Evolutionary conservation across 352 stramenopile genomes (phyloP), one percentile per base, ranked within the genome.

Genomic region (Pythium coloratum): DNA sequence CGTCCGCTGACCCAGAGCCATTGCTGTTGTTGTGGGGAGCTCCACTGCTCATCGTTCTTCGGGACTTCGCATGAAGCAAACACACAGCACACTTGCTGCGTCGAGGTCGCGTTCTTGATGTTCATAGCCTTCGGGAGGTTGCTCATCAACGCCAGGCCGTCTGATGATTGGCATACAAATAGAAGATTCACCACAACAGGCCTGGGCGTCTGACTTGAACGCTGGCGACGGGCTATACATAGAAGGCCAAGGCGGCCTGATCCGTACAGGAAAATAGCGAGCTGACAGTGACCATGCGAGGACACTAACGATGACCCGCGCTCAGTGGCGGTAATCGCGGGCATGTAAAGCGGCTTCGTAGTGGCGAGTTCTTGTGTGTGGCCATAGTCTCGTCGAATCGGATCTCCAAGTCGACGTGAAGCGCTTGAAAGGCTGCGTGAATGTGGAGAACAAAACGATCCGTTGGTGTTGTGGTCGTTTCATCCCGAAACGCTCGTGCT

Each of bases 141-240:
- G 40, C 14, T 49, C 40, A 44, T 44, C 36, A 44, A 44, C 36
- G 8, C 2, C 12, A 44, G 36, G 33, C 12, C 14, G 46, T 58
- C 59, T 53, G 46, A 28, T 65, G 59, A 58, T 59, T 42, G 26
- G 46, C 49, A 40, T 65, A 65, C 28, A 65, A 65, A 65, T 65
- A 65, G 59, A 46, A 58, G 46, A 58, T 59, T 44, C 47, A 8
- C 13, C 7, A 24, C 6, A 14, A 8, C 8, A 10, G 13, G 6
- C 6, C 9, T 18, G 38, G 38, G 38, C 10, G 4, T 24, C 40
- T 5, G 8, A 16, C 40, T 44, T 44, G 38, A 10, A 18, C 3
- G 13, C 13, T 44, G 34, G 34, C 34, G 9, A 10, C 34, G 34
- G 40, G 40, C 40, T 65, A 65, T 65, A 59, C 59, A 65, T 65